Evolutionary conservation across 306 rosid genomes (phyloP), one percentile per base, ranked within the genome.

Genomic region (Acacia acuminata): DNA sequence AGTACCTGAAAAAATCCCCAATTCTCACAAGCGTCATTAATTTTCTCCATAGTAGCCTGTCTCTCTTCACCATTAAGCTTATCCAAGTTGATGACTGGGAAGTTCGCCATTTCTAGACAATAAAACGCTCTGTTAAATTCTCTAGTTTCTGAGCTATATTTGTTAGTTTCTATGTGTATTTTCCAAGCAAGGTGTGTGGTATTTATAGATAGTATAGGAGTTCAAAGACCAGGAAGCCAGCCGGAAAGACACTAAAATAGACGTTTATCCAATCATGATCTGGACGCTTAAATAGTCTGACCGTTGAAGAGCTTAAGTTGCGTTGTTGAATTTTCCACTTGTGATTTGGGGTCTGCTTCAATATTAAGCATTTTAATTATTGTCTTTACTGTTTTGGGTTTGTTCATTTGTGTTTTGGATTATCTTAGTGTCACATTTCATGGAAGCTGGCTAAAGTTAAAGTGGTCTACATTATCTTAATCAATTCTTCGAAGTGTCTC

Each of bases 41-140:
- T 90, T 70, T 71, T 87, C 47, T 70, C 90, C 89, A 88, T 83
- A 30, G 84, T 83, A 1, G 77, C 72, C 20, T 16, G 50, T 24
- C 94, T 85, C 34, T 82, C 90, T 34, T 85, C 87, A 7, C 92
- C 89, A 30, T 88, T 90, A 48, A 90, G 79, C 61, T 85, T 81
- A 82, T 77, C 87, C 94, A 88, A 67, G 87, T 77, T 85, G 71
- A 90, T 88, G 19, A 88, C 40, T 44, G 76, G 76, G 58, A 71
- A 71, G 38, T 45, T 71, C 42, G 25, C 60, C 76, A 71, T 71
- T 53, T 45, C 40, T 11, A 61, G 25, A 61, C 8, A 25, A 7
- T 11, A 5, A 61, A 61, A 12, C 76, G 32, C 65, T 50, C 27
- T 4, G 53, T 43, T 6, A 50, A 15, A 45, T 32, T 73, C 55